These are phyloP conservation scores for Pythium chondricola DNA, from an alignment of 352 stramenopile species.

Conservation along the genomic window DNA sequence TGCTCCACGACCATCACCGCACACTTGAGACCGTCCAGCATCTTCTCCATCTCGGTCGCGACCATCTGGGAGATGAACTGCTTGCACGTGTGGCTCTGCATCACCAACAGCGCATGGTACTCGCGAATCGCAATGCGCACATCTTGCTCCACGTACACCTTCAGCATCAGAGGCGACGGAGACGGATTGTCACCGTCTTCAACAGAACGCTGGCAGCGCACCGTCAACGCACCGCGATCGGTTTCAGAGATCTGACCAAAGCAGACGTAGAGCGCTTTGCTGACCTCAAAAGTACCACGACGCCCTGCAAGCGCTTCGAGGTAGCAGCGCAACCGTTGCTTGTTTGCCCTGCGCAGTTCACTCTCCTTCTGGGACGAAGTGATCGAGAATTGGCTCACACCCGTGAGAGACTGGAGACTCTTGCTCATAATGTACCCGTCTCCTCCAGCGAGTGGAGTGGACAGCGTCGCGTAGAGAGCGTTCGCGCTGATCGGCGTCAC, in stretches of 20 bases:
- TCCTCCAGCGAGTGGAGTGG: conserved; percentile 3
- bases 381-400: conserved; percentile 16
- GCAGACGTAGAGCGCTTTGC: conserved; percentile 24
- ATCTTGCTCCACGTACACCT: conserved; percentile 59
- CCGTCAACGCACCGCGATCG: conserved; percentile 28
- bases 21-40: conserved; percentile 28
- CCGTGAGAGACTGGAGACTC: conserved; percentile 21
- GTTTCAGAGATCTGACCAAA: conserved; percentile 31
- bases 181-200: conserved; percentile 5
- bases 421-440: conserved; percentile 23
- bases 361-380: conserved; percentile 2
- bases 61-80: conserved; percentile 30
- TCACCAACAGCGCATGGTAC: conserved; percentile 39
- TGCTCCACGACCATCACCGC: conserved; percentile 41
- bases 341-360: conserved; percentile 4
- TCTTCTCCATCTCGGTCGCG: conserved; percentile 24
- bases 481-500: conserved; percentile 1
- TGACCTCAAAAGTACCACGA: conserved; percentile 24
- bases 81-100: conserved; percentile 23
- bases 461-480: conserved; percentile 13
- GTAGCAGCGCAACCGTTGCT: conserved; percentile 11
- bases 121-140: conserved; percentile 39
- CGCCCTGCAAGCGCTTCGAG: conserved; percentile 6
- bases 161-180: conserved; percentile 21
- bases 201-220: conserved; percentile 20